Base-by-base conservation (phyloP, 495 filamentous ascomycete species). In the Hyaloscypha bicolor region DNA sequence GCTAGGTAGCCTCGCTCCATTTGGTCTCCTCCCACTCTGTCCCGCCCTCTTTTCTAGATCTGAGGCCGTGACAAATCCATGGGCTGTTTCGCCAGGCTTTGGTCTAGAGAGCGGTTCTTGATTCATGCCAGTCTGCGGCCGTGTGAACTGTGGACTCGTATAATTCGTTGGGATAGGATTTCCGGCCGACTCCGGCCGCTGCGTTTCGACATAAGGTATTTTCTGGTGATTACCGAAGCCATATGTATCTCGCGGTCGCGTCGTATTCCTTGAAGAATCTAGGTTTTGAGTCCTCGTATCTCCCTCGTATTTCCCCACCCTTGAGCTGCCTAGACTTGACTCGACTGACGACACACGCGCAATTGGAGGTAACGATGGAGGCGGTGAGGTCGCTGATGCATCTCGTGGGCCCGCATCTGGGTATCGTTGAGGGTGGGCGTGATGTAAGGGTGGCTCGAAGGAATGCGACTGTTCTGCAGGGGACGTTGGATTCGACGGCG, bases 401-500 rank as follows among this genome's bases (percentile, higher is more conserved):
- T 74, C 64, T 48, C 33, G 64, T 2, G 48, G 31, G 19, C 35
- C 25, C 35, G 55, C 51, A 60, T 72, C 70, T 51, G 66, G 67
- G 32, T 55, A 66, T 57, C 67, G 64, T 66, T 55, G 62, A 14
- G 69, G 67, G 58, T 74, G 72, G 19, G 25, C 69, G 56, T 74
- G 72, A 30, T 70, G 76, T 76, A 37, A 76, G 72, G 55, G 80
- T 76, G 55, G 76, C 74, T 66, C 78, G 78, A 65, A 79, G 77
- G 63, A 76, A 72, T 37, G 81, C 74, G 69, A 68, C 59, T 76
- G 79, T 56, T 69, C 69, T 30, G 78, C 71, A 29, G 84, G 81
- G 31, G 83, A 84, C 6, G 82, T 75, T 57, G 84, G 82, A 68
- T 78, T 84, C 48, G 84, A 85, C 67, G 83, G 80, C 14, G 76